phyloP scores from a whole-genome alignment of 2,329 filamentous ascomycete genomes.

The Onygenales sp. region DNA sequence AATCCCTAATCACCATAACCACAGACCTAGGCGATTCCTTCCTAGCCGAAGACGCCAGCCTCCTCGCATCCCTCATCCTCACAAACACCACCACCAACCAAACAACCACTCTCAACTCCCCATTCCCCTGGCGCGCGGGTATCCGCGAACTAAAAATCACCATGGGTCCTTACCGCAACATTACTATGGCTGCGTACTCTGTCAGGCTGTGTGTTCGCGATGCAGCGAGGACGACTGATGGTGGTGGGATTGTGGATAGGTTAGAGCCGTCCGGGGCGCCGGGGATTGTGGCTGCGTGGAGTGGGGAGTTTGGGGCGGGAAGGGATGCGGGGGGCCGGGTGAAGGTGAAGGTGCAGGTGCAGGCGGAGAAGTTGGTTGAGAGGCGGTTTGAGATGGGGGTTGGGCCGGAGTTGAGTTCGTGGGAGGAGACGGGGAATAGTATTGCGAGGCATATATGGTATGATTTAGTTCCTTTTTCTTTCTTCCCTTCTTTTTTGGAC shows the following conservation, averaged over 20 bases:
- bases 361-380: conserved; percentile 45
- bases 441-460: conserved; percentile 65
- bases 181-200: background rate
- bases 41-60: conserved; percentile 38
- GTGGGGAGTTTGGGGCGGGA: conserved; percentile 33
- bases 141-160: conserved; percentile 36
- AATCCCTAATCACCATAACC: conserved; percentile 52
- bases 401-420: conserved; percentile 38
- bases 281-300: conserved; percentile 51
- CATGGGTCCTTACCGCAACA: conserved; percentile 15
- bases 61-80: conserved; percentile 31
- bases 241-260: conserved; percentile 17
- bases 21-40: conserved; percentile 61
- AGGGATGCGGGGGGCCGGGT: too few species aligned
- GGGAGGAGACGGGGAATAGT: conserved; percentile 63
- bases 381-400: conserved; percentile 38
- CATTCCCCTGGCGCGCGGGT: conserved; percentile 34
- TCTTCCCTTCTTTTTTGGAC: background rate
- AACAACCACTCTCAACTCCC: conserved; percentile 31
- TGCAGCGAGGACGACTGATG: background rate
- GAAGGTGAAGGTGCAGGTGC: conserved; percentile 10
- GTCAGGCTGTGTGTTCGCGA: background rate
- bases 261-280: conserved; percentile 21
- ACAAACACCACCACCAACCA: background rate
- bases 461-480: conserved; percentile 9